A percentile compares a stretch with the other conserved stretches of the same genome.
Evolutionary conservation across 2,329 filamentous ascomycete genomes (phyloP).

Genomic region (Knufia petricola): DNA sequence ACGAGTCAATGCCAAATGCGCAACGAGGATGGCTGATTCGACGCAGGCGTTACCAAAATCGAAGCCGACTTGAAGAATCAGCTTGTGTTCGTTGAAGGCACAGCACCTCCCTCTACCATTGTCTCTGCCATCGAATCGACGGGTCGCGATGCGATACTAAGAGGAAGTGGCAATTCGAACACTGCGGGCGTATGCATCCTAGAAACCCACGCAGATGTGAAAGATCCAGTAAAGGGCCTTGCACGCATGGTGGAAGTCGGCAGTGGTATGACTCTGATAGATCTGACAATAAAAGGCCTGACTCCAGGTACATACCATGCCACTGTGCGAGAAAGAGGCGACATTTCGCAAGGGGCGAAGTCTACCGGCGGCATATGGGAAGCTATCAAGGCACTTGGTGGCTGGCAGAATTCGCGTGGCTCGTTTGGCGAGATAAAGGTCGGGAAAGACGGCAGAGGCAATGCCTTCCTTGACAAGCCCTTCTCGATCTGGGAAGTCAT

Average conservation of each 20-base stretch:
- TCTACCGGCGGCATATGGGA: constrained; percentile 81
- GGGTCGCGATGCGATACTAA: constrained; percentile 85
- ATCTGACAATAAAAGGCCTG: constrained; percentile 77
- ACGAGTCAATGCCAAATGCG: constrained; percentile 1
- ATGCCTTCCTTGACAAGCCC: constrained; percentile 67
- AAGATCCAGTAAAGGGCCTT: constrained; percentile 68
- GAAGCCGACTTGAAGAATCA: constrained; percentile 75
- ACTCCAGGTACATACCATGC: constrained; percentile 72
- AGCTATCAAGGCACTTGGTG: constrained; percentile 35
- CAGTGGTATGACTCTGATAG: constrained; percentile 67
- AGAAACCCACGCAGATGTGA: constrained; percentile 63
- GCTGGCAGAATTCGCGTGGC: constrained; percentile 43
- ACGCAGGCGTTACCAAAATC: constrained; percentile 68
- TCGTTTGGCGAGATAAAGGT: constrained; percentile 68
- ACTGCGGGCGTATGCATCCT: constrained; percentile 95
- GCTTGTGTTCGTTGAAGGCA: constrained; percentile 75
- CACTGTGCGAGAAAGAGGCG: constrained; percentile 73
- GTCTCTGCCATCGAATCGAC: constrained; percentile 81
- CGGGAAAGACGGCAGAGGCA: constrained; percentile 63
- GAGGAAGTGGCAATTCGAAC: constrained; percentile 76
- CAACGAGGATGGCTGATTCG: constrained; percentile 8
- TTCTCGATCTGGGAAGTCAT: constrained; percentile 95
- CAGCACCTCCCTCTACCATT: constrained; percentile 79
- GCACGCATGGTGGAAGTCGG: constrained; percentile 90
- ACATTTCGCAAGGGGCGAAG: constrained; percentile 72